Evolutionary conservation across 2,329 filamentous ascomycete genomes (phyloP), one percentile per base, ranked within the genome.

Genomic region (Pseudogymnoascus sp.): DNA sequence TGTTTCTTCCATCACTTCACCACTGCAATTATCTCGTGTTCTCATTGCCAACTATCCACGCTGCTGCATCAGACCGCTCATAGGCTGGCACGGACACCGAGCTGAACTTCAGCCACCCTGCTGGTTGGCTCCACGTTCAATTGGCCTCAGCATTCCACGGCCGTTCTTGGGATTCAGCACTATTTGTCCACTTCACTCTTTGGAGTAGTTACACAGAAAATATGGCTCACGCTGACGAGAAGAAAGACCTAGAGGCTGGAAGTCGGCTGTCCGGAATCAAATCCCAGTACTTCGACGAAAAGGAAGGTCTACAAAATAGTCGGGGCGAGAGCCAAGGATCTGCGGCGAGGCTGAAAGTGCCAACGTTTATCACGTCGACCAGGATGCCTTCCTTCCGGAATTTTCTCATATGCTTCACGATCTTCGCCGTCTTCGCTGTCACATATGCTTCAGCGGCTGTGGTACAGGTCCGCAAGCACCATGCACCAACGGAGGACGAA

Each of bases 121-220:
- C 44, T 50, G 44, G 44, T 50, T 50, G 44, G 44, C 44, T 26
- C 44, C 44, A 50, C 44, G 44, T 50, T 50, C 44, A 50, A 50
- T 50, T 26, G 53, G 35, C 59, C 61, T n/a, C 67, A 65, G 47
- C 50, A 62, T 42, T 50, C 44, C 44, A 50, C 44, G n/a, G 13
- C 44, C 21, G 7, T 50, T 14, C 24, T 50, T 29, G 44, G 7
- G 14, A 10, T 29, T 24, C 44, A 50, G 44, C 44, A 50, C 44
- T 50, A 50, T 50, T 50, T 50, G 24, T n/a, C 4, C 44, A 50
- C n/a, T 10, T 50, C 21, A 26, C 21, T 50, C 13, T 29, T 29
- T 24, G 44, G 44, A 50, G 44, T 50, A 6, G 44, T 29, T 29
- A 24, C 26, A 50, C 44, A 21, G 13, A 6, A 10, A 21, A 21